Base-by-base conservation (phyloP, 306 rosid species). In the apple (Malus domestica) region DNA sequence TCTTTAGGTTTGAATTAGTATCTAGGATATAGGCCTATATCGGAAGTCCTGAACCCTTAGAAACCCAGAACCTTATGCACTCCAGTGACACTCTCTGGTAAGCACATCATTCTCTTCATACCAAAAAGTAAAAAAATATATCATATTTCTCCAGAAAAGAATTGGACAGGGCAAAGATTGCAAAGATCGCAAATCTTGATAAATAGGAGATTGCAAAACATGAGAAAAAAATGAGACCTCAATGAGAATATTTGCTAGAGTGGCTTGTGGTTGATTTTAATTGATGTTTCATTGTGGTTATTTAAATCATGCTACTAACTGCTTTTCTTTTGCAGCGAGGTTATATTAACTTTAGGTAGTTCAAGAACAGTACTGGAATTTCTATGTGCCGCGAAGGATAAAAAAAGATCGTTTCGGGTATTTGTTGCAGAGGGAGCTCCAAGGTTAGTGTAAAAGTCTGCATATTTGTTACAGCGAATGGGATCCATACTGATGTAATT, bases 391-490 rank as follows among this genome's bases (percentile, higher is more conserved):
- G 99, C 99, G 11, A 96, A 90, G 85, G 99, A 93, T 82, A 96
- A 93, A 76, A 89, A 89, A 80, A 89, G 99, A 89, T 90, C 98
- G 51, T 96, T 93, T 82, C 90, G 96, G 79, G 94, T 93, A 38
- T 84, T 89, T 87, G 96, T 96, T 73, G 93, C 97, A 4, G 99
- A 96, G 82, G 99, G 99, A 81, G 98, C 98, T 84, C 99, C 99
- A 76, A 96, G 98, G 99, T 96, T 78, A 61, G 89, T 81, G 71
- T 70, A 68, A 69, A 65, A 73, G 69, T 27, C 79, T 63, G 74
- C 62, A 9, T 29, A 70, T 62, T 61, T 76, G 60, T 80, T 57
- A 20, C 58, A 32, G 64, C 11, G 25, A 52, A 42, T 78, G 40
- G 44, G 54, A 73, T 70, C 60, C 29, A 35, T 78, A 51, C 65